These are phyloP conservation scores for Shiraia sp. DNA, from an alignment of 2,329 filamentous ascomycete species.

Conservation along the genomic window DNA sequence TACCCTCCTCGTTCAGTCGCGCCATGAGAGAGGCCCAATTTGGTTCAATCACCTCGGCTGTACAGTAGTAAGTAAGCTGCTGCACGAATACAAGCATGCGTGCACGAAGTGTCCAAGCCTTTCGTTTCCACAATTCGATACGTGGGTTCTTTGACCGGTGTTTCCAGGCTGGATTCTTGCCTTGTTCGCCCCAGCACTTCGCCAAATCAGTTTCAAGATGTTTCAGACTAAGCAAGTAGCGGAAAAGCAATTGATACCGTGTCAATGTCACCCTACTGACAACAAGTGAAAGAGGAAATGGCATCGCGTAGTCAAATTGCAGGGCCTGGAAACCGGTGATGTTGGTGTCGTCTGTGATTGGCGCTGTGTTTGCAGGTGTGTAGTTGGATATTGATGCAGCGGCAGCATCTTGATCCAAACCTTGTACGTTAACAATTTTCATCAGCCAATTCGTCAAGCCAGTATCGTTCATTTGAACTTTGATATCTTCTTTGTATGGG, in stretches of 20 bases:
- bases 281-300: slow-evolving; percentile 92
- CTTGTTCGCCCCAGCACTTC: slow-evolving; percentile 88
- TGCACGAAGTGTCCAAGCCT: slow-evolving; percentile 87
- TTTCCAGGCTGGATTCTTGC: slow-evolving; percentile 77
- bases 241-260: slow-evolving; percentile 93
- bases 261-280: slow-evolving; percentile 97
- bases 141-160: slow-evolving; percentile 73
- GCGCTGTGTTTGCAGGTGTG: slow-evolving; percentile 63
- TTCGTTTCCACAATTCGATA: slow-evolving; percentile 89
- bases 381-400: slow-evolving; percentile 68
- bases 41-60: slow-evolving; percentile 93
- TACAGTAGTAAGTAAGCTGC: slow-evolving; percentile 95
- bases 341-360: slow-evolving; percentile 75
- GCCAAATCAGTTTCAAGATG: slow-evolving; percentile 88
- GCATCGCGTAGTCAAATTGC: slow-evolving; percentile 91
- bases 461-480: slow-evolving; percentile 94
- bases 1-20: slow-evolving; percentile 66
- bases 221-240: slow-evolving; percentile 86
- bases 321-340: slow-evolving; percentile 90
- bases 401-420: slow-evolving; percentile 80
- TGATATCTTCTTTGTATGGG: slow-evolving; percentile 97
- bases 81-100: slow-evolving; percentile 98
- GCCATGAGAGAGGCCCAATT: slow-evolving; percentile 96
- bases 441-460: slow-evolving; percentile 92
- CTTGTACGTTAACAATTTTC: slow-evolving; percentile 94